Evolutionary conservation across 177 flowering plant genomes (phyloP).

Genomic region (Vitis hybrid): DNA sequence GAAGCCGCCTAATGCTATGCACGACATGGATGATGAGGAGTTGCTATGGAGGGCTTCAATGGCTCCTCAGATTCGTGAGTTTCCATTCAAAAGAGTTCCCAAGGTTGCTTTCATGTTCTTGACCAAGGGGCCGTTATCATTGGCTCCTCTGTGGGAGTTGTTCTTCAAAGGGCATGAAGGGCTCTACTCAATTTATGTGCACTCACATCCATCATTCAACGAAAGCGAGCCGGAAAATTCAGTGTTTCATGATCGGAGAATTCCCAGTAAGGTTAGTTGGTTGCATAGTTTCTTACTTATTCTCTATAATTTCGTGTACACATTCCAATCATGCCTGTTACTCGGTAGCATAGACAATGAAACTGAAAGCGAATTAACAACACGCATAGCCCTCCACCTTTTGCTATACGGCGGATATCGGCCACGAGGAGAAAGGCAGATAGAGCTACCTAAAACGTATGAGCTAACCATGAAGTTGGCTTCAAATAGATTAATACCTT

Average conservation of each 20-base stretch:
- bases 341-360: too few relatives aligned
- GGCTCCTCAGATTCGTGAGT: slow-evolving; percentile 15
- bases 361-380: too few relatives aligned
- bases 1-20: slow-evolving; percentile 29
- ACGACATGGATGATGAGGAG: slow-evolving; percentile 35
- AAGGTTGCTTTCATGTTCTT: slow-evolving; percentile 43
- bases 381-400: too few relatives aligned
- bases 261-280: slow-evolving; percentile 38
- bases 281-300: too few relatives aligned
- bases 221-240: slow-evolving; percentile 23
- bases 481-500: too few relatives aligned
- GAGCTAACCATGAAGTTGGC: too few relatives aligned
- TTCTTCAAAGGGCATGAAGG: slow-evolving; percentile 40
- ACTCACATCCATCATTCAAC: slow-evolving; percentile 34
- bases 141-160: slow-evolving; percentile 40
- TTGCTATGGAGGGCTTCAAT: slow-evolving; percentile 40
- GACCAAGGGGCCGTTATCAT: slow-evolving; percentile 26
- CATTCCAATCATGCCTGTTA: neutral
- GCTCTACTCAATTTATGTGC: slow-evolving; percentile 34
- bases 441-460: too few relatives aligned
- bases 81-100: slow-evolving; percentile 27
- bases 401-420: too few relatives aligned
- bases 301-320: too few relatives aligned
- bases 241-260: slow-evolving; percentile 32
- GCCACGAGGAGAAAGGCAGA: too few relatives aligned